These are phyloP conservation scores for Rhodofomes roseus DNA, from an alignment of 1,284 basidiomycete species.

Conservation along the genomic window DNA sequence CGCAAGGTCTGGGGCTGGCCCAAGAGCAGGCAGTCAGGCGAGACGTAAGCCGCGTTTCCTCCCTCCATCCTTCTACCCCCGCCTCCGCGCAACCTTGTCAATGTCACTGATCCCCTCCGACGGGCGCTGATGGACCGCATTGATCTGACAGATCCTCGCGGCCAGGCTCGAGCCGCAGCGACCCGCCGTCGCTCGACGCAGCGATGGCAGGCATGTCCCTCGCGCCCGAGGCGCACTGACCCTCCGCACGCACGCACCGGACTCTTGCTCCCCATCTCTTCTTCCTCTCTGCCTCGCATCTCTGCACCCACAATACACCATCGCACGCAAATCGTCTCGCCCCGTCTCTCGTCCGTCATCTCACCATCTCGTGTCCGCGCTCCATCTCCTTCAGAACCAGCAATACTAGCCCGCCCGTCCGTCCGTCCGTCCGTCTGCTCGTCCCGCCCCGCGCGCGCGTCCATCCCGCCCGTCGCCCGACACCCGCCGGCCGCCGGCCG, in stretches of 20 bases:
- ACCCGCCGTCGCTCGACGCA: slow-evolving; percentile 23
- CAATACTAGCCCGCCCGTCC: not conserved
- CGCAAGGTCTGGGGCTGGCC: slow-evolving; percentile 87
- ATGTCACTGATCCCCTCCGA: not conserved
- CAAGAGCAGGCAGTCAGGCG: slow-evolving; percentile 42
- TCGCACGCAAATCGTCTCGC: not conserved
- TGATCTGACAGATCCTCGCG: slow-evolving; percentile 27
- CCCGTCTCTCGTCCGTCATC: too few relatives aligned
- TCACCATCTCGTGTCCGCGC: not conserved
- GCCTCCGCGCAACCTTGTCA: not conserved
- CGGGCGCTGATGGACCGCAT: slow-evolving; percentile 1
- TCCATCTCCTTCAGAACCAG: slow-evolving; percentile 3
- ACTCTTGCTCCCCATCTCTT: not conserved
- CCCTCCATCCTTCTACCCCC: not conserved
- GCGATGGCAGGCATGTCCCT: slow-evolving; percentile 22
- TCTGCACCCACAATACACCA: not conserved
- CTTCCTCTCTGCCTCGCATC: not conserved
- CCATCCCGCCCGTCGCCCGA: not conserved
- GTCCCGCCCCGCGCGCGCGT: not conserved
- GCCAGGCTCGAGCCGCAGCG: slow-evolving; percentile 39
- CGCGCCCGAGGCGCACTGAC: slow-evolving; percentile 9
- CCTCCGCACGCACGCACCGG: slow-evolving; percentile 4
- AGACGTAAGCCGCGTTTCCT: slow-evolving; percentile 18
- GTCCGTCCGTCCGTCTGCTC: not conserved
- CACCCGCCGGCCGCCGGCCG: not conserved